Conservation (phyloP, 1,284 basidiomycete genomes). For the Sparassis latifolia region DNA sequence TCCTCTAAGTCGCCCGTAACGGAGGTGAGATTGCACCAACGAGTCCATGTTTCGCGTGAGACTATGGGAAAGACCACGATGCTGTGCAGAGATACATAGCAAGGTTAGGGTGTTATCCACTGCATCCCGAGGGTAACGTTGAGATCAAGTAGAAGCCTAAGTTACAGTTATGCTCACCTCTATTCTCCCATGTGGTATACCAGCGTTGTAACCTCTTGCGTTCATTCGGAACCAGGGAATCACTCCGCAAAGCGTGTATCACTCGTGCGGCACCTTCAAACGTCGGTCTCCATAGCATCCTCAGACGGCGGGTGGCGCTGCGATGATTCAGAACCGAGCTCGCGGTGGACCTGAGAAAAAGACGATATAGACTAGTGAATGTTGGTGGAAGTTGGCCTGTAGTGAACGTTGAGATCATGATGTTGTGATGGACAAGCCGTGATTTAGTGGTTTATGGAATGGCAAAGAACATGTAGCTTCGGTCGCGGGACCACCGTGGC, state of each 20-base stretch:
- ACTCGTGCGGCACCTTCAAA: constrained; percentile 49
- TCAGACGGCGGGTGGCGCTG: constrained; percentile 35
- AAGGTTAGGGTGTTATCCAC: constrained; percentile 54
- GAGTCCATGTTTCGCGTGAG: constrained; percentile 42
- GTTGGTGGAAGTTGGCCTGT: constrained; percentile 33
- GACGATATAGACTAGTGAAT: constrained; percentile 57
- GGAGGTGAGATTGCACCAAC: constrained; percentile 20
- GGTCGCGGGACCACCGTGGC: no score
- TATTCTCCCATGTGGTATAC: constrained; percentile 43
- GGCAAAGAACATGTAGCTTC: no score
- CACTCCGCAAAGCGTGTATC: constrained; percentile 32
- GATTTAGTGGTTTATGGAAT: no score
- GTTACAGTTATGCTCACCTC: constrained; percentile 12
- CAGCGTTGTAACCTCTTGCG: constrained; percentile 32
- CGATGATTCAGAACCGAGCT: constrained; percentile 55
- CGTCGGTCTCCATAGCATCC: constrained; percentile 45
- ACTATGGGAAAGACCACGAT: constrained; percentile 55
- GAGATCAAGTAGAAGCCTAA: neutral
- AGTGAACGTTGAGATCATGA: neutral
- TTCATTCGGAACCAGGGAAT: constrained; percentile 20
- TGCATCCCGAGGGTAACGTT: constrained; percentile 13
- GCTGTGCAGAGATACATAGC: constrained; percentile 46
- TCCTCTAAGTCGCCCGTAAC: constrained; percentile 7
- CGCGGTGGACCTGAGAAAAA: constrained; percentile 54
- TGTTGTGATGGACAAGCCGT: neutral